phyloP scores from a whole-genome alignment of 805 yeast genomes.

The Candida tammaniensis region DNA sequence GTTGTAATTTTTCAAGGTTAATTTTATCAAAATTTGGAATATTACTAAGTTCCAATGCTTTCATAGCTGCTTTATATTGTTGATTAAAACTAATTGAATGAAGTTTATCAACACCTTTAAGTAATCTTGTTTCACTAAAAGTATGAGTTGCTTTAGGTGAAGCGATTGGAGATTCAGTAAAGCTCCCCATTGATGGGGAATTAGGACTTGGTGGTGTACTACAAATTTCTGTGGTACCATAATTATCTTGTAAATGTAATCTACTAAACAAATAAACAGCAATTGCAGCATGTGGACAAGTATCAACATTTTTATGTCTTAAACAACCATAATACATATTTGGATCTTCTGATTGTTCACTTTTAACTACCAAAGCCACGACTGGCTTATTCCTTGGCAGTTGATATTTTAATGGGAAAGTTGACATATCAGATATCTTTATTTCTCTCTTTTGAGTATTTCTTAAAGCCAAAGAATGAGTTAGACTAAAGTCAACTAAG shows the following conservation, averaged over 20 bases:
- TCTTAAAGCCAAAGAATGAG: constrained; percentile 19
- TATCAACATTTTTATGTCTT: constrained; percentile 22
- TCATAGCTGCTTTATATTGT: constrained; percentile 24
- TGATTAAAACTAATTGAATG: constrained; percentile 23
- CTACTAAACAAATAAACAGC: constrained; percentile 26
- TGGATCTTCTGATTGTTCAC: constrained; percentile 1
- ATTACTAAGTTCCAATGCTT: constrained; percentile 17
- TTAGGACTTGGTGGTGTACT: constrained; percentile 1
- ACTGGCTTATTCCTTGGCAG: neutral
- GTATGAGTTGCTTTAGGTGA: constrained; percentile 3
- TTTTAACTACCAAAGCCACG: constrained; percentile 9
- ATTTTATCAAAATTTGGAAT: constrained; percentile 17
- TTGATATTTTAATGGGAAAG: constrained; percentile 7
- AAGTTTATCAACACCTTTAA: constrained; percentile 24
- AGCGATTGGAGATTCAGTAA: neutral
- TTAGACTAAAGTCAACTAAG: constrained; percentile 22
- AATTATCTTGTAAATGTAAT: constrained; percentile 26
- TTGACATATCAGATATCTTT: constrained; percentile 18
- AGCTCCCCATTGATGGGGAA: neutral
- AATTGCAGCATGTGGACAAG: constrained; percentile 26
- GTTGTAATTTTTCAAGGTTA: constrained; percentile 18
- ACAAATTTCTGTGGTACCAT: constrained; percentile 12
- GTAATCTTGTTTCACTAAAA: constrained; percentile 18
- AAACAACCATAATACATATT: constrained; percentile 19
- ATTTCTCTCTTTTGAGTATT: constrained; percentile 25